A percentile compares a stretch with the other conserved stretches of the same genome.
These are phyloP conservation scores for Erysiphe pulchra DNA, from an alignment of 2,329 filamentous ascomycete genomes.

Conservation along the genomic window DNA sequence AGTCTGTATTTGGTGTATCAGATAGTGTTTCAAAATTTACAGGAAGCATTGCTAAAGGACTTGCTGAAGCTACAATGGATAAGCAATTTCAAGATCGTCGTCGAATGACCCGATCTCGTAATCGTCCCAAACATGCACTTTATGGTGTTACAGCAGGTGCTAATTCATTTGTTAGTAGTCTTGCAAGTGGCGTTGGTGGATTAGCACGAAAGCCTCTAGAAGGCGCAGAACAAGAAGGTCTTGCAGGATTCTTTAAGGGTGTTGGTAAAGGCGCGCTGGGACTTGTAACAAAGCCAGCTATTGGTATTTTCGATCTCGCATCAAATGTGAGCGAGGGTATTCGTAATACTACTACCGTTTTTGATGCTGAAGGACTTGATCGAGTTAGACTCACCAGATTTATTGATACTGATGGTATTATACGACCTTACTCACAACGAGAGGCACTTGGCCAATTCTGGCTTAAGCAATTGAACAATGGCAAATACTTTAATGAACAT, in stretches of 20 bases:
- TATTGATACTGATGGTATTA: constrained; percentile 76
- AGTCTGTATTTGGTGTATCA: constrained; percentile 89
- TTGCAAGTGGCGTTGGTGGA: constrained; percentile 83
- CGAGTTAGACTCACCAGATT: constrained; percentile 84
- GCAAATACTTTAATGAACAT: constrained; percentile 89
- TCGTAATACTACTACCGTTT: constrained; percentile 94
- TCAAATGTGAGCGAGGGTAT: constrained; percentile 95
- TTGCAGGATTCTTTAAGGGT: constrained; percentile 87
- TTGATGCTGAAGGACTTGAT: constrained; percentile 82
- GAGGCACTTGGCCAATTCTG: constrained; percentile 94
- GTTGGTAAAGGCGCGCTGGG: constrained; percentile 87
- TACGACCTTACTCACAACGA: constrained; percentile 78
- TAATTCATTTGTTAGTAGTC: constrained; percentile 76
- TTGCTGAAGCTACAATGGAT: constrained; percentile 84
- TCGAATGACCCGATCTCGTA: constrained; percentile 76
- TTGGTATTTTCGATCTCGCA: constrained; percentile 88
- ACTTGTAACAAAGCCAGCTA: constrained; percentile 87
- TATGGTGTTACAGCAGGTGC: constrained; percentile 91
- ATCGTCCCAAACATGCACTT: constrained; percentile 86
- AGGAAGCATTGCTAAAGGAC: constrained; percentile 84
- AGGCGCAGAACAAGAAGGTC: constrained; percentile 85
- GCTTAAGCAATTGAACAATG: constrained; percentile 95
- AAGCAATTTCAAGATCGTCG: constrained; percentile 96
- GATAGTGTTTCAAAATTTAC: constrained; percentile 97
- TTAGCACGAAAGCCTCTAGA: constrained; percentile 83